Evolutionary conservation across 441 rosid genomes (phyloP), one percentile per base, ranked within the genome.

Genomic region (Omphalea diandra): DNA sequence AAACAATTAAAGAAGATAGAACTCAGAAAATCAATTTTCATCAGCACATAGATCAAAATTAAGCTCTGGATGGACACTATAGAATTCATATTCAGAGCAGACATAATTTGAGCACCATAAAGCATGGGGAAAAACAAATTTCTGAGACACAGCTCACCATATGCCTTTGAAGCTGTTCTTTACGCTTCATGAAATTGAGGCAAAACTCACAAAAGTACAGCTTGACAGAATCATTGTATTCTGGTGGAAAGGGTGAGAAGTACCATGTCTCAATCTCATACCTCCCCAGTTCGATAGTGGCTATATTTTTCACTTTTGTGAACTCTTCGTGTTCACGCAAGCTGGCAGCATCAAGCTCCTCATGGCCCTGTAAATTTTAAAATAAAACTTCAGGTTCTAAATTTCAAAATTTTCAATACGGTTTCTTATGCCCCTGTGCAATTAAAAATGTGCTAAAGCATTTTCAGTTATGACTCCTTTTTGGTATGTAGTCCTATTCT

Each of bases 191-290:
- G 78, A 96, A 96, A 81, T 86, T 96, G 73, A 96, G 90, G 83
- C 99, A 93, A 81, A 96, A 96, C 85, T 96, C 99, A 87, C 99
- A 96, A 81, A 96, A 96, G 86, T 83, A 96, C 73, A 96, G 91
- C 97, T 91, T 93, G 81, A 87, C 78, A 20, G 86, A 89, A 73
- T 96, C 99, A 81, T 86, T 96, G 82, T 93, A 96, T 76, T 96
- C 99, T 38, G 99, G 97, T 7, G 97, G 99, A 73, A 96, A 96
- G 18, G 99, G 99, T 38, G 99, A 96, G 85, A 96, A 96, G 83
- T 96, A 96, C 99, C 99, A 96, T 7, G 99, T 96, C 85, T 96
- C 99, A 53, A 96, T 96, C 82, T 96, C 99, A 70, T 96, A 96
- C 77, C 96, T 90, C 77, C 99, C 99, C 75, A 96, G 98, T 81